Base-by-base conservation (phyloP, 2,329 filamentous ascomycete species). In the Aspergillus japonicus region DNA sequence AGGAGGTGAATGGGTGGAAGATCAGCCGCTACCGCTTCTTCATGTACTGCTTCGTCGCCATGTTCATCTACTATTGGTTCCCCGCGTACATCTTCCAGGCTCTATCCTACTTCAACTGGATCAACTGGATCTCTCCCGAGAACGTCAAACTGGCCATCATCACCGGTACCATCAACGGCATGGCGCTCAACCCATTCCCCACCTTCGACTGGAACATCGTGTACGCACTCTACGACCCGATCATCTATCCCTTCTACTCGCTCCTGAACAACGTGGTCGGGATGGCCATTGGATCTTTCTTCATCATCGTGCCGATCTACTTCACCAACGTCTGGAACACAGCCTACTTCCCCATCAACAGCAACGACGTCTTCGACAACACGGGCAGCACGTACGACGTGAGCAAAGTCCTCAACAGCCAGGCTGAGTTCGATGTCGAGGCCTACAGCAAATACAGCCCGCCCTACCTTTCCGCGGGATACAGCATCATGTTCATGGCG, bases 61-160 rank as follows among this genome's bases (percentile, higher is more conserved):
- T 60, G 58, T 60, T 60, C 19, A 10, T 60, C 39, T 60, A 50
- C 48, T 60, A 56, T 54, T 60, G 58, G 58, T 57, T 60, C 12
- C 58, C 58, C 1, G 39, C 39, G 3, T 48, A 56, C 12, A 52
- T 60, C 42, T 50, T 60, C 21, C 50, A 42, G 1, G 58, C 58
- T 2, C n/a, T 60, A 10, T 60, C 58, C 21, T 55, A 56, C 48
- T 60, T 60, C 58, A 60, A 60, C 54, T 60, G 58, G 58, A 50
- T 60, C 42, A 55, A 54, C 10, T 60, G 58, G 58, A 60, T 60
- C n/a, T 14, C 58, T 2, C 58, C 58, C 6, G 35, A 53, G 2
- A 60, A 57, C 12, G 54, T 57, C 54, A 56, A 42, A 11, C 29
- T 60, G 21, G 50, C 58, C 26, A 50, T 55, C 8, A 47, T 60